Percentiles rank a stretch among this genome's conserved stretches.
phyloP scores from a whole-genome alignment of 208 protist genomes.

The Trypanosoma grayi region DNA sequence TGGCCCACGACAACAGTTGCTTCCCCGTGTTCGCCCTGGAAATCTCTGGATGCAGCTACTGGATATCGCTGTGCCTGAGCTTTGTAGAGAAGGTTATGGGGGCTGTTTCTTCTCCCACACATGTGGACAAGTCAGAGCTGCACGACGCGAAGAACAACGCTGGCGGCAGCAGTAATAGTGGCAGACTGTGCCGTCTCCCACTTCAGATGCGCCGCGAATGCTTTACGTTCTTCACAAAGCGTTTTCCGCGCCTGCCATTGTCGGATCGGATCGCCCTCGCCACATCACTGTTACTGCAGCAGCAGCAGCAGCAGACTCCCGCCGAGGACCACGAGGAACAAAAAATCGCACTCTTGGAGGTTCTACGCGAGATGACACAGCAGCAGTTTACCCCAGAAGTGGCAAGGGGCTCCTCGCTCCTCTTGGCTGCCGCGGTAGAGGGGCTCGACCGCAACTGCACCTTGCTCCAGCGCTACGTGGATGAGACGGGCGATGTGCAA shows the following conservation, averaged over 20 bases:
- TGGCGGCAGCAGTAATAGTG: background rate
- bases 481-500: conserved; percentile 76
- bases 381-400: conserved; percentile 33
- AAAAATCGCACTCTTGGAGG: conserved; percentile 35
- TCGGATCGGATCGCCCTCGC: conserved; percentile 56
- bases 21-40: conserved; percentile 2
- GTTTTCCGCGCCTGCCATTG: conserved; percentile 41
- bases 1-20: conserved; percentile 8
- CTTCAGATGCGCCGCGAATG: conserved; percentile 27
- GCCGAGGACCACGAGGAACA: background rate
- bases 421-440: conserved; percentile 66
- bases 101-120: background rate
- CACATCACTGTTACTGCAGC: conserved; percentile 46
- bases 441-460: conserved; percentile 26
- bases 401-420: conserved; percentile 30
- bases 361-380: conserved; percentile 40
- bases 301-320: background rate
- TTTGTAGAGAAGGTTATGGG: conserved; percentile 26
- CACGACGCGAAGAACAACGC: background rate
- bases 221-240: conserved; percentile 29
- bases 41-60: conserved; percentile 44
- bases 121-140: background rate
- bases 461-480: conserved; percentile 79
- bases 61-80: conserved; percentile 53
- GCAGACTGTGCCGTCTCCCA: conserved; percentile 14